Percentiles rank a stretch among this genome's conserved stretches.
phyloP scores from a whole-genome alignment of 768 basidiomycete species.

The Trametes sanguinea region DNA sequence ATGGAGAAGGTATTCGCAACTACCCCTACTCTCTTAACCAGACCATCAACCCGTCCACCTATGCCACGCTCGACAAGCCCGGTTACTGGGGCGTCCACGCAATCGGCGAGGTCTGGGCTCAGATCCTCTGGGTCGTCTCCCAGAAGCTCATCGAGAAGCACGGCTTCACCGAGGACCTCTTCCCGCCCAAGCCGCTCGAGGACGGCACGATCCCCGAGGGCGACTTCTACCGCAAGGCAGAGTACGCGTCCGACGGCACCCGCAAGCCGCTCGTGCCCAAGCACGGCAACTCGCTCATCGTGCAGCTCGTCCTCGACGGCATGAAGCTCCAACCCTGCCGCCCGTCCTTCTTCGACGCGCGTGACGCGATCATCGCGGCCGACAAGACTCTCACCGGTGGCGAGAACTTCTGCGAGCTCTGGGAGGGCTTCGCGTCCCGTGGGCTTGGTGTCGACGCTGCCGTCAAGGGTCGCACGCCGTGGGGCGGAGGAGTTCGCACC shows the following conservation, averaged over 20 bases:
- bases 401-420: slow-evolving; percentile 88
- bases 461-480: slow-evolving; percentile 78
- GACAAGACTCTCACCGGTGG: slow-evolving; percentile 89
- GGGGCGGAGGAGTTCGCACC: slow-evolving; percentile 88
- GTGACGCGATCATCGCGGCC: slow-evolving; percentile 88
- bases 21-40: slow-evolving; percentile 80
- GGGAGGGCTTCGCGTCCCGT: slow-evolving; percentile 80
- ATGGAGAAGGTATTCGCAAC: slow-evolving; percentile 72
- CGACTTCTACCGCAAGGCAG: slow-evolving; percentile 69
- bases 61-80: slow-evolving; percentile 92
- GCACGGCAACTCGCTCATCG: slow-evolving; percentile 85
- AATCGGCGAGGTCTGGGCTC: slow-evolving; percentile 94
- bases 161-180: slow-evolving; percentile 75
- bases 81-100: slow-evolving; percentile 94
- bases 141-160: slow-evolving; percentile 78
- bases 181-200: slow-evolving; percentile 71
- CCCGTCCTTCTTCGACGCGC: slow-evolving; percentile 87
- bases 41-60: slow-evolving; percentile 83
- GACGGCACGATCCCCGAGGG: slow-evolving; percentile 65
- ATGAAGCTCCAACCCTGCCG: slow-evolving; percentile 97
- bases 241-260: slow-evolving; percentile 39
- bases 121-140: slow-evolving; percentile 82
- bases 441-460: slow-evolving; percentile 80
- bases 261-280: slow-evolving; percentile 74
- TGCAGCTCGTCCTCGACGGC: slow-evolving; percentile 84